These are phyloP conservation scores for Dillenia turbinata DNA, from an alignment of 164 flowering plant genomes.

Conservation along the genomic window DNA sequence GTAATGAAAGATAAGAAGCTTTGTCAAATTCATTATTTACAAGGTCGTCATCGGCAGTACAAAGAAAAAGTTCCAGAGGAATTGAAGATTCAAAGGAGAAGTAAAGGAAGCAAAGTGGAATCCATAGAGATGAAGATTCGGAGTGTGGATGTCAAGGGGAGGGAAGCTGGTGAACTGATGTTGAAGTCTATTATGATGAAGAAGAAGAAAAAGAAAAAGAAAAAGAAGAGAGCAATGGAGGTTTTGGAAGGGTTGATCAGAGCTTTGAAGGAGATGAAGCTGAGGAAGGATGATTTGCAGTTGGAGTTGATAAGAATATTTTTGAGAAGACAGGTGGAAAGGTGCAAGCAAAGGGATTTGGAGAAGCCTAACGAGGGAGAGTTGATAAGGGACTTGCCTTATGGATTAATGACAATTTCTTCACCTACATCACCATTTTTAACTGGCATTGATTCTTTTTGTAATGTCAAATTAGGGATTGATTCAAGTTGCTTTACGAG, in stretches of 20 bases:
- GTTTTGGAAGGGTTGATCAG: conserved; percentile 33
- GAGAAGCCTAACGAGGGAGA: conserved; percentile 26
- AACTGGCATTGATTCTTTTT: conserved; percentile 30
- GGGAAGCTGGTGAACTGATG: conserved; percentile 11
- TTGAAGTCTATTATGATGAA: too few relatives aligned
- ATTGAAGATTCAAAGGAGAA: conserved; percentile 39
- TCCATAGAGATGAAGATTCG: conserved; percentile 5
- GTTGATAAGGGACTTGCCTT: conserved; percentile 54
- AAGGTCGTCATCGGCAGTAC: conserved; percentile 50
- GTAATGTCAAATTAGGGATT: conserved; percentile 47
- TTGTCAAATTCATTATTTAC: conserved; percentile 57
- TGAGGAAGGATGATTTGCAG: conserved; percentile 43
- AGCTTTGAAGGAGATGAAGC: conserved; percentile 42
- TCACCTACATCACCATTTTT: conserved; percentile 14
- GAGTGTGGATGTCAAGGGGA: conserved; percentile 18
- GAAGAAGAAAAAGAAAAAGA: conserved; percentile 13
- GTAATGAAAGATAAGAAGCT: conserved; percentile 37
- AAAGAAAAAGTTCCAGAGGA: conserved; percentile 49
- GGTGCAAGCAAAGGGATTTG: conserved; percentile 27
- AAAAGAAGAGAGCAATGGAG: conserved; percentile 15
- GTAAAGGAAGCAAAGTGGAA: neutral
- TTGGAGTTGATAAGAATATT: conserved; percentile 57
- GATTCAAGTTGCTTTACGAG: conserved; percentile 17
- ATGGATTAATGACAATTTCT: conserved; percentile 70
- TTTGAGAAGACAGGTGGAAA: conserved; percentile 56